Evolutionary conservation across 2,329 filamentous ascomycete genomes (phyloP).

Genomic region (Pezicula radicicola): DNA sequence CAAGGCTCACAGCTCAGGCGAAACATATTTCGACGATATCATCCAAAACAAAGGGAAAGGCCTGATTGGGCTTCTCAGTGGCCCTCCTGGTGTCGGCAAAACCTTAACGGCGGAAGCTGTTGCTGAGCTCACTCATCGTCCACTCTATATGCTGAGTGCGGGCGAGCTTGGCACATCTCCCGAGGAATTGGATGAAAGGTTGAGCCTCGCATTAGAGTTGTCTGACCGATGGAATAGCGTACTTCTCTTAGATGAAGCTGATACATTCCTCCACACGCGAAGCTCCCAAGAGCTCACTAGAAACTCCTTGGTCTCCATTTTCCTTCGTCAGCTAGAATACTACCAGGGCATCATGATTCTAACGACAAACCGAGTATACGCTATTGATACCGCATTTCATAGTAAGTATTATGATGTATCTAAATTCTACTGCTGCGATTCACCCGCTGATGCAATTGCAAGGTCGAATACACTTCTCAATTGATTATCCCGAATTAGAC

Average conservation of each 20-base stretch:
- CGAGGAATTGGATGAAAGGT: constrained; percentile 67
- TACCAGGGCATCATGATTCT: constrained; percentile 89
- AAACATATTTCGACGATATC: constrained; percentile 78
- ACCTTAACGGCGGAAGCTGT: constrained; percentile 86
- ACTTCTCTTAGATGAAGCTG: constrained; percentile 80
- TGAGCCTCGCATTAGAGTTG: constrained; percentile 82
- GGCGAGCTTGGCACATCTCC: constrained; percentile 81
- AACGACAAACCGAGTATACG: constrained; percentile 79
- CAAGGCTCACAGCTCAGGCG: constrained; percentile 75
- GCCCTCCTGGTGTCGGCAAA: constrained; percentile 86
- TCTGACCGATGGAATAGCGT: constrained; percentile 86
- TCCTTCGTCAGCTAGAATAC: constrained; percentile 83
- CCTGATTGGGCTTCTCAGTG: constrained; percentile 77
- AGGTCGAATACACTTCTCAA: neutral
- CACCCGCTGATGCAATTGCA: neutral
- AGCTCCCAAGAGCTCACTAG: constrained; percentile 80
- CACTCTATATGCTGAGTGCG: constrained; percentile 78
- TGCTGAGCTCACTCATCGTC: constrained; percentile 76
- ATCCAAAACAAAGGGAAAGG: constrained; percentile 85
- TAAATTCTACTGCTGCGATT: too few relatives aligned
- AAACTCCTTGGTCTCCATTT: constrained; percentile 83
- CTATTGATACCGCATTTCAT: neutral
- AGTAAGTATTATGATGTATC: constrained; percentile 29
- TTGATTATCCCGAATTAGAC: neutral
- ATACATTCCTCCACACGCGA: constrained; percentile 80